Base-by-base conservation (phyloP, 2,329 filamentous ascomycete genomes). In the Paramyrothecium sp. region DNA sequence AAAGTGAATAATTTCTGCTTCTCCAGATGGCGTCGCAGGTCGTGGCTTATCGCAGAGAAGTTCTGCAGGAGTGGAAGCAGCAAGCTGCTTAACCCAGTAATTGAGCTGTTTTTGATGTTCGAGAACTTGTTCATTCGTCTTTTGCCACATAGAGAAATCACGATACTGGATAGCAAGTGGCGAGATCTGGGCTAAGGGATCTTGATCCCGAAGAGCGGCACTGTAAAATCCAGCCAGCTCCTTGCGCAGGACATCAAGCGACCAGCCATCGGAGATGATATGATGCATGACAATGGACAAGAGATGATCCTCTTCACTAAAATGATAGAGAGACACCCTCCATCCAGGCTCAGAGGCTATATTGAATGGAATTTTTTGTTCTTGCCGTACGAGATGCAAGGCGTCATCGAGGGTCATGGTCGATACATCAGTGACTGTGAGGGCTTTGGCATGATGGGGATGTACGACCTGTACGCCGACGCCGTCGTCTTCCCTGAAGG, bases 181-280 rank as follows among this genome's bases (percentile, higher is more conserved):
- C 0, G 16, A 33, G 2, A 65, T 17, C 8, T 33, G 11, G 3
- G 51, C 54, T 0, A 52, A 12, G 0, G 22, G 60, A 33, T 60
- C 51, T 1, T 44, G 13, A 8, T 12, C 34, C 53, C 57, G 54
- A 0, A 56, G 50, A 13, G 61, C 59, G 1, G 56, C 57, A 0
- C 53, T 20, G 34, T 68, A 70, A 22, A 67, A 60, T 4, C 23
- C 16, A 2, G 26, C 57, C 8, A 69, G 60, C 19, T 69, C 67
- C 2, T 38, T 51, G 2, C 56, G 54, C 0, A 69, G 23, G 22
- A 67, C 56, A 16, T 69, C 65, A 3, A 69, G 51, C 2, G 68
- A 70, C 68, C 67, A 69, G 1, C 68, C 67, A 38, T 70, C 68
- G 0, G 66, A 65, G 7, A 69, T 59, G 21, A 67, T 69, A 17